Conservation (phyloP, 164 flowering plant genomes). For the Nelumbo lutea region DNA sequence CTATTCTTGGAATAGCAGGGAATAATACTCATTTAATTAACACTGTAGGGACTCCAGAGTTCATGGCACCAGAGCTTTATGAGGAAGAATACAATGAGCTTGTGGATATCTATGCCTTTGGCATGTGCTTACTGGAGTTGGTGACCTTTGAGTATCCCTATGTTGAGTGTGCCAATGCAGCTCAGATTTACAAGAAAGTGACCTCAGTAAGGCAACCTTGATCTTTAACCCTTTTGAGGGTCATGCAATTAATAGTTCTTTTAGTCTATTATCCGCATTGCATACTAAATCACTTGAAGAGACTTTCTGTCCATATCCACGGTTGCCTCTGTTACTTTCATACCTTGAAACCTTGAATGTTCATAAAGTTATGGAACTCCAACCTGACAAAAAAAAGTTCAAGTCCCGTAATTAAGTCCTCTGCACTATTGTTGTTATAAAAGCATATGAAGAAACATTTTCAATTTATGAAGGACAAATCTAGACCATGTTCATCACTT, state of each 20-base stretch:
- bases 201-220: constrained; percentile 35
- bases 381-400: too few relatives aligned
- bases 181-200: constrained; percentile 70
- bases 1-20: background rate
- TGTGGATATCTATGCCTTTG: constrained; percentile 64
- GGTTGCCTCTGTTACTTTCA: background rate
- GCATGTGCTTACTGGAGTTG: constrained; percentile 72
- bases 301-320: too few relatives aligned
- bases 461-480: too few relatives aligned
- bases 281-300: background rate
- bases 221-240: background rate
- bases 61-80: constrained; percentile 70
- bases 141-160: constrained; percentile 68
- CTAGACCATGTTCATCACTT: too few relatives aligned
- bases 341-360: background rate
- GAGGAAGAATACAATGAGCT: constrained; percentile 60
- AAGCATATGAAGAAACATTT: too few relatives aligned
- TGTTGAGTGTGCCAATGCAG: constrained; percentile 64
- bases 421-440: too few relatives aligned
- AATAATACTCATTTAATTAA: background rate
- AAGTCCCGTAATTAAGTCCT: too few relatives aligned
- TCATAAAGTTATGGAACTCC: too few relatives aligned
- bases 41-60: constrained; percentile 50
- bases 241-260: background rate
- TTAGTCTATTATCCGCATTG: background rate